These are phyloP conservation scores for Trametes punicea DNA, from an alignment of 768 basidiomycete genomes.

Conservation along the genomic window DNA sequence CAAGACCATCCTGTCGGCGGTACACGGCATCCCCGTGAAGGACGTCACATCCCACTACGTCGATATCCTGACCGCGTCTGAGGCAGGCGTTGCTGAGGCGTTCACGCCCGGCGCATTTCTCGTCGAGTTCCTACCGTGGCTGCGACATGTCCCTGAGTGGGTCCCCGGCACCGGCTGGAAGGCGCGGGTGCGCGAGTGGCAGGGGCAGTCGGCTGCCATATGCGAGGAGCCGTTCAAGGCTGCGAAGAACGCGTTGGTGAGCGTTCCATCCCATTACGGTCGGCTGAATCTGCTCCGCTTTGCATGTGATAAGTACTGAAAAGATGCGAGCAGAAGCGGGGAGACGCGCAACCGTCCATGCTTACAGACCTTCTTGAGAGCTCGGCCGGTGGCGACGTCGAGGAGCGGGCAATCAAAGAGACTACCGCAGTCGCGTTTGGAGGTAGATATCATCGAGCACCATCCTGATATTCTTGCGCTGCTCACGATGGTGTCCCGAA, in stretches of 20 bases:
- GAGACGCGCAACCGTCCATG: neutral
- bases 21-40: neutral
- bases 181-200: constrained; percentile 54
- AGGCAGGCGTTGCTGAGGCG: neutral
- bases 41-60: neutral
- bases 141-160: constrained; percentile 52
- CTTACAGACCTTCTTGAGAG: neutral
- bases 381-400: neutral
- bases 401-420: constrained; percentile 1
- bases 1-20: neutral
- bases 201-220: constrained; percentile 53
- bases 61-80: constrained; percentile 10
- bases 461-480: neutral
- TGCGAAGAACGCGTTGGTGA: constrained; percentile 51
- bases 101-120: constrained; percentile 23
- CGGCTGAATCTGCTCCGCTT: no score
- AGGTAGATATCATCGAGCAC: neutral
- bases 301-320: no score
- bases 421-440: neutral
- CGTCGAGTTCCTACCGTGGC: constrained; percentile 34
- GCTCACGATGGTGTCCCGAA: neutral
- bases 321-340: constrained; percentile 2
- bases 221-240: constrained; percentile 57
- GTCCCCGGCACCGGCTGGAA: constrained; percentile 63
- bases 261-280: no score